phyloP scores from a whole-genome alignment of 1,139 yeast species.

The Debaryomycetaceae sp. region DNA sequence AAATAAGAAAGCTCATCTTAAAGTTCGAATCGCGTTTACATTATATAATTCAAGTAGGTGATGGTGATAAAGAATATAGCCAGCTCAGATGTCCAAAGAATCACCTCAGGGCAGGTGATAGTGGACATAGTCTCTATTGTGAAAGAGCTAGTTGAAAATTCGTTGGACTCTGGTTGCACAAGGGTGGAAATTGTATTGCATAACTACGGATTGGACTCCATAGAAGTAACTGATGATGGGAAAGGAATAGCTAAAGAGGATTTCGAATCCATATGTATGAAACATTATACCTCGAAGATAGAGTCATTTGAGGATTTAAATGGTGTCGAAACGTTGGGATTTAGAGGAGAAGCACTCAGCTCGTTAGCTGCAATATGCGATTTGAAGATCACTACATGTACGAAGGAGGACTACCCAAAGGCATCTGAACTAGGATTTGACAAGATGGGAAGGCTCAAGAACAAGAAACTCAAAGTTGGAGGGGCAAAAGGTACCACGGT shows the following conservation, averaged over 20 bases:
- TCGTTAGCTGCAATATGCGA: slow-evolving; percentile 67
- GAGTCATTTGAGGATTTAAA: slow-evolving; percentile 53
- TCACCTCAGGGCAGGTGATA: slow-evolving; percentile 93
- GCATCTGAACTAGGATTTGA: slow-evolving; percentile 56
- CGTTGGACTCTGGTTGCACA: slow-evolving; percentile 74
- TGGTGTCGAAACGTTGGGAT: slow-evolving; percentile 60
- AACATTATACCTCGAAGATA: slow-evolving; percentile 82
- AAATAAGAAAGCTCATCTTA: neutral
- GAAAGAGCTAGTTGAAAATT: slow-evolving; percentile 84
- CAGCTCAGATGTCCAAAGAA: slow-evolving; percentile 54
- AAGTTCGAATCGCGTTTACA: slow-evolving; percentile 2
- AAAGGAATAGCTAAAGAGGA: slow-evolving; percentile 63
- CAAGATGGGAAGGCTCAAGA: slow-evolving; percentile 46
- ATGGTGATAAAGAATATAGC: slow-evolving; percentile 37
- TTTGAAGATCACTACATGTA: slow-evolving; percentile 54
- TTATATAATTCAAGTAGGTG: neutral
- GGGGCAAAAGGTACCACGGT: slow-evolving; percentile 63
- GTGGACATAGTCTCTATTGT: slow-evolving; percentile 72
- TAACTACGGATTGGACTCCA: slow-evolving; percentile 71
- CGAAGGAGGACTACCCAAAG: slow-evolving; percentile 47
- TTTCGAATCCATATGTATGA: slow-evolving; percentile 58
- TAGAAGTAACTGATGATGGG: slow-evolving; percentile 76
- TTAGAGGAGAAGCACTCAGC: slow-evolving; percentile 83
- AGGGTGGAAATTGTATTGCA: slow-evolving; percentile 63
- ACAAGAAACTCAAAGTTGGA: slow-evolving; percentile 36